Evolutionary conservation across 2,329 filamentous ascomycete genomes (phyloP).

Genomic region (Phialophora expanda): DNA sequence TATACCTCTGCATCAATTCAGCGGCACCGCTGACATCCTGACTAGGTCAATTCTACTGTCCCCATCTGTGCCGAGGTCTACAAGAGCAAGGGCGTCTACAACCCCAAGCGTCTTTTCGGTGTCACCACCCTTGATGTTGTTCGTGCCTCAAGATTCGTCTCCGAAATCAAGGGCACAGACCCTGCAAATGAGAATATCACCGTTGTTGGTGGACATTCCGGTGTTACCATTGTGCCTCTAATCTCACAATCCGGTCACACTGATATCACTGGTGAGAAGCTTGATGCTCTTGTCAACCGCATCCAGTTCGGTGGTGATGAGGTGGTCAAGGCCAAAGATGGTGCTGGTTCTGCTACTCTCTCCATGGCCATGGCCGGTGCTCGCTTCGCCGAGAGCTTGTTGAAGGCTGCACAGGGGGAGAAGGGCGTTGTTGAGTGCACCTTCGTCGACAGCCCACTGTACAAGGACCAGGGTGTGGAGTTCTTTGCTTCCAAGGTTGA

Average conservation of each 20-base stretch:
- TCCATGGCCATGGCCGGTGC: constrained; percentile 98
- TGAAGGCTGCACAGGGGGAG: constrained; percentile 90
- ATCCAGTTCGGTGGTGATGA: constrained; percentile 98
- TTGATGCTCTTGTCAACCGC: constrained; percentile 80
- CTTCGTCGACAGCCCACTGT: constrained; percentile 95
- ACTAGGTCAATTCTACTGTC: constrained; percentile 92
- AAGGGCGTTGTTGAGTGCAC: constrained; percentile 95
- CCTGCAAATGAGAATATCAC: constrained; percentile 92
- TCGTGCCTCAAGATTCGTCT: constrained; percentile 96
- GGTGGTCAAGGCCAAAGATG: constrained; percentile 93
- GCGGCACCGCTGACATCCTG: background rate
- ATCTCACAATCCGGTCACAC: constrained; percentile 92
- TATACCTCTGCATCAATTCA: constrained; percentile 16
- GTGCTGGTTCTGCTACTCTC: constrained; percentile 79
- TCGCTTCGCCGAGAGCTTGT: constrained; percentile 83
- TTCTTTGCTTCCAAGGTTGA: constrained; percentile 97
- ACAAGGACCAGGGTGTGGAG: constrained; percentile 96
- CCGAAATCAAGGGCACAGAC: constrained; percentile 87
- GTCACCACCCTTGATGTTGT: constrained; percentile 99
- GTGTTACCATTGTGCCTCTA: constrained; percentile 96
- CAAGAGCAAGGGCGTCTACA: constrained; percentile 95
- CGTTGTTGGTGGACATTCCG: constrained; percentile 95
- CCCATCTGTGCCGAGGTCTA: constrained; percentile 96
- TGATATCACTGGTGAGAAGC: constrained; percentile 76
- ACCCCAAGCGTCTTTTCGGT: constrained; percentile 98